Conservation (phyloP, 306 rosid genomes). For the Begonia masoniana region DNA sequence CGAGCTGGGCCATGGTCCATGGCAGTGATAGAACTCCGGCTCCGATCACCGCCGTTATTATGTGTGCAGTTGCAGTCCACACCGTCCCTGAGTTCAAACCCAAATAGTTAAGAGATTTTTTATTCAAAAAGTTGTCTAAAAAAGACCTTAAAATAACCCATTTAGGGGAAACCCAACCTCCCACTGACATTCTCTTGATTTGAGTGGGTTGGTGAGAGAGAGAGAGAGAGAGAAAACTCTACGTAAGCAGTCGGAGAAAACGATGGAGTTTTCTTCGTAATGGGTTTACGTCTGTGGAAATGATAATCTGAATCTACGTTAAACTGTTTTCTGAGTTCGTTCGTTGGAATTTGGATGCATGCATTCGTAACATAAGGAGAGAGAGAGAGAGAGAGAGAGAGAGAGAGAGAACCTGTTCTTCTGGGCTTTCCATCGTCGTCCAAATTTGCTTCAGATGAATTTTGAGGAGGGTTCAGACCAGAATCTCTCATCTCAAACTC, state of each 20-base stretch:
- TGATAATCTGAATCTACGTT: too few species aligned
- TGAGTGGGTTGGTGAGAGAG: too few species aligned
- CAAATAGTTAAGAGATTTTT: too few species aligned
- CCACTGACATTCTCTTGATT: too few species aligned
- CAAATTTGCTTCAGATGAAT: background rate
- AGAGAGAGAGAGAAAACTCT: conserved; percentile 3
- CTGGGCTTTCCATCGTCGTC: conserved; percentile 26
- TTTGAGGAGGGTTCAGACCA: background rate
- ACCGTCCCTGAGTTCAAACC: conserved; percentile 12
- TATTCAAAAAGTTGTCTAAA: too few species aligned
- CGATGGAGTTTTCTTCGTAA: too few species aligned
- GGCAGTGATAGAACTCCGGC: conserved; percentile 27
- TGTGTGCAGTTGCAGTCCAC: conserved; percentile 29
- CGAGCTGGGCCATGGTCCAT: conserved; percentile 28
- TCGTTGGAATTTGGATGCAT: too few species aligned
- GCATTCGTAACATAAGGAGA: background rate
- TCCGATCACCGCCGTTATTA: conserved; percentile 28
- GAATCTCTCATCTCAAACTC: conserved; percentile 1
- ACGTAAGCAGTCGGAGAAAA: background rate
- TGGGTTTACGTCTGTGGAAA: too few species aligned
- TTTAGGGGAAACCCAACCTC: too few species aligned
- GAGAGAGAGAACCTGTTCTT: conserved; percentile 23
- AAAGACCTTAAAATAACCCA: too few species aligned
- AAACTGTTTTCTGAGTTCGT: too few species aligned
- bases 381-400: background rate